Conservation (phyloP, 1,139 yeast species). For the Blastobotrys raffinosifermentans region DNA sequence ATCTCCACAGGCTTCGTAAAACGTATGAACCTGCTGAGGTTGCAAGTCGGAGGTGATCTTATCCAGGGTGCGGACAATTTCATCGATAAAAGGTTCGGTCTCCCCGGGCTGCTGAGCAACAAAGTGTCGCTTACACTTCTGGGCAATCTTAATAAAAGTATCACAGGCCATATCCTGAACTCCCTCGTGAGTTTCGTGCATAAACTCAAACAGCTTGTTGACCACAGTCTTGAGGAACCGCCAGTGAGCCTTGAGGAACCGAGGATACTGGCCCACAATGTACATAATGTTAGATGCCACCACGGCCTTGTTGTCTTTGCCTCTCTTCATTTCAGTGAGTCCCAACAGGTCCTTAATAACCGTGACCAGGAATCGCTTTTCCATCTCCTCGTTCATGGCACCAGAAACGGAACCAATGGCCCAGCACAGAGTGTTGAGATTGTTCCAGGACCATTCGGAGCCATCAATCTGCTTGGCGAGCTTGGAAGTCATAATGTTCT, state of each 20-base stretch:
- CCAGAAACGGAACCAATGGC: constrained; percentile 99
- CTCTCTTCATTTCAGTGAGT: constrained; percentile 91
- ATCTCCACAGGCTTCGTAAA: constrained; percentile 95
- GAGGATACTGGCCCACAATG: constrained; percentile 97
- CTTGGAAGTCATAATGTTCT: constrained; percentile 86
- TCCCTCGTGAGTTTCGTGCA: constrained; percentile 99
- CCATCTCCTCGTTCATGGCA: constrained; percentile 98
- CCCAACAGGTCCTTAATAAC: constrained; percentile 89
- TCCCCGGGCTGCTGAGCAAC: constrained; percentile 84
- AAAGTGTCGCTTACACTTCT: constrained; percentile 92
- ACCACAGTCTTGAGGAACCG: constrained; percentile 93
- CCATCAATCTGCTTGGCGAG: constrained; percentile 91
- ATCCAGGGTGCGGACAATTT: constrained; percentile 77
- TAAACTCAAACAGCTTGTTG: constrained; percentile 89
- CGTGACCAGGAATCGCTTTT: constrained; percentile 83
- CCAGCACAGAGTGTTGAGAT: constrained; percentile 96
- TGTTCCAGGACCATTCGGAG: constrained; percentile 98
- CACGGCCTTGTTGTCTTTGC: constrained; percentile 96
- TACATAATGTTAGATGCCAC: constrained; percentile 99
- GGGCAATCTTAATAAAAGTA: constrained; percentile 91
- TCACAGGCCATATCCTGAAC: constrained; percentile 99
- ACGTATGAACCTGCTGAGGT: constrained; percentile 97
- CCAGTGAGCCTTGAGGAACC: constrained; percentile 98
- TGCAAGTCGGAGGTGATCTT: constrained; percentile 84
- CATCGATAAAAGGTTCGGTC: constrained; percentile 87